Evolutionary conservation across 805 yeast species (phyloP).

Genomic region (Metschnikowia borealis): DNA sequence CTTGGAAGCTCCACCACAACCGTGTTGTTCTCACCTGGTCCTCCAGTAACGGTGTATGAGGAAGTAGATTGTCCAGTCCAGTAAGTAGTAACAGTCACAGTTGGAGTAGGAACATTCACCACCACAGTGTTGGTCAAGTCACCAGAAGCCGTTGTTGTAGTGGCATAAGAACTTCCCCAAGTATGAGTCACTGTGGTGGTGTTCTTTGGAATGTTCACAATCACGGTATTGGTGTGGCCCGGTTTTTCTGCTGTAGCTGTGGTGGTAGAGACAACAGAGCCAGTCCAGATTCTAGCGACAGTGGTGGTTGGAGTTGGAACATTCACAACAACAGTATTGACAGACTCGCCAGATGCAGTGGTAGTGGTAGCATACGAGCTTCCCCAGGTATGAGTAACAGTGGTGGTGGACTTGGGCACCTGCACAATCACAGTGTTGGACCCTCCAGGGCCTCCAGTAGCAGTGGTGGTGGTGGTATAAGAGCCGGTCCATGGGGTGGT

Average conservation of each 20-base stretch:
- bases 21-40: conserved; percentile 5
- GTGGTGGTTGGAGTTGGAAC: conserved; percentile 10
- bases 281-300: conserved; percentile 6
- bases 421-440: conserved; percentile 14
- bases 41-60: conserved; percentile 2
- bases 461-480: conserved; percentile 1
- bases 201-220: no score
- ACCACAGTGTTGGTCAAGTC: conserved; percentile 6
- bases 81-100: conserved; percentile 9
- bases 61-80: neutral
- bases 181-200: no score
- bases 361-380: conserved; percentile 1
- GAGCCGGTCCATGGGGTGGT: conserved; percentile 10
- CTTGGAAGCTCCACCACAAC: conserved; percentile 17
- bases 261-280: no score
- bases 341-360: conserved; percentile 1
- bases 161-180: no score
- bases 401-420: conserved; percentile 3
- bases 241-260: no score
- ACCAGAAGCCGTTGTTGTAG: conserved; percentile 3
- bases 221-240: no score
- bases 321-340: conserved; percentile 6
- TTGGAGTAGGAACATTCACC: conserved; percentile 7
- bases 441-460: conserved; percentile 6
- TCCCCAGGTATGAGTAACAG: neutral